These are phyloP conservation scores for Beauveria rudraprayagi DNA, from an alignment of 2,329 filamentous ascomycete genomes.

Conservation along the genomic window DNA sequence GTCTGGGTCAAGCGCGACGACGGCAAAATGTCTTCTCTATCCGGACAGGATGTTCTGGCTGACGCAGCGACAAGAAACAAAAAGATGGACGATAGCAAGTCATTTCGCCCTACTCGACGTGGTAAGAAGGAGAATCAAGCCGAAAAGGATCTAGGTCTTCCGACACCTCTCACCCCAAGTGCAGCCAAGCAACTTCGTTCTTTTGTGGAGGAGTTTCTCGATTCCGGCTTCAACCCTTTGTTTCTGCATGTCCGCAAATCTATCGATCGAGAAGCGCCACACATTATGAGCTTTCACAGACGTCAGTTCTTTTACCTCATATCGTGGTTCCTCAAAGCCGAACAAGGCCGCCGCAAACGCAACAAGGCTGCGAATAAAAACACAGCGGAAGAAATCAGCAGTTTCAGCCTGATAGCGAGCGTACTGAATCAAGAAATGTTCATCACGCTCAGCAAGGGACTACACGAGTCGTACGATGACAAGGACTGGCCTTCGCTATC, in stretches of 20 bases:
- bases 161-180: conserved; percentile 58
- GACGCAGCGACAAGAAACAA: conserved; percentile 65
- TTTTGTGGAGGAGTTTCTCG: conserved; percentile 90
- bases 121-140: conserved; percentile 53
- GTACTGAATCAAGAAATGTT: conserved; percentile 95
- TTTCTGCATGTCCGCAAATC: conserved; percentile 81
- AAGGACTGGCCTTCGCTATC: conserved; percentile 85
- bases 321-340: conserved; percentile 86
- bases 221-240: conserved; percentile 88
- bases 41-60: conserved; percentile 77
- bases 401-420: conserved; percentile 78
- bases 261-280: conserved; percentile 80
- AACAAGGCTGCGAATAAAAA: conserved; percentile 45
- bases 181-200: conserved; percentile 69
- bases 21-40: conserved; percentile 75
- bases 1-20: conserved; percentile 89
- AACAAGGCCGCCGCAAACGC: conserved; percentile 60
- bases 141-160: conserved; percentile 68
- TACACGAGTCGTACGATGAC: conserved; percentile 70
- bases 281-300: conserved; percentile 67
- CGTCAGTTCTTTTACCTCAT: conserved; percentile 89
- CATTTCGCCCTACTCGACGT: conserved; percentile 72
- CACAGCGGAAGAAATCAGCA: conserved; percentile 51
- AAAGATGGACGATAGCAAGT: conserved; percentile 88
- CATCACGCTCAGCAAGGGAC: conserved; percentile 73